Evolutionary conservation across 2,329 filamentous ascomycete species (phyloP).

Genomic region (Fusarium tricinctum): DNA sequence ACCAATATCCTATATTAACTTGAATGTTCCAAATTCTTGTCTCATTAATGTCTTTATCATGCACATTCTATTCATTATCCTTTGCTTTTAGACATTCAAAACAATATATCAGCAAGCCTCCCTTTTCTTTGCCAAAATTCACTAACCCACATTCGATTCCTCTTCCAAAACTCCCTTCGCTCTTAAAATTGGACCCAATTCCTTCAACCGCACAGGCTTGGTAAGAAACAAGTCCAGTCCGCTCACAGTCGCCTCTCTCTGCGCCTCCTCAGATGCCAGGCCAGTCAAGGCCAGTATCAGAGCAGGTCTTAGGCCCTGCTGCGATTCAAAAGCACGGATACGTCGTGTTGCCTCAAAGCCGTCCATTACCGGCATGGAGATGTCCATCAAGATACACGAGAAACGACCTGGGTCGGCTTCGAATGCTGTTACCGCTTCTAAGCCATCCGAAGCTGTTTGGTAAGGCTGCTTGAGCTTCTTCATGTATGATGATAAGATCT

Average conservation of each 20-base stretch:
- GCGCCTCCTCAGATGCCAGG: constrained; percentile 62
- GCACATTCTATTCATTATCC: neutral
- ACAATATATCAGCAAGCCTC: neutral
- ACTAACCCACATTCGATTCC: constrained; percentile 24
- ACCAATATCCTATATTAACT: neutral
- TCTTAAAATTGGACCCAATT: constrained; percentile 50
- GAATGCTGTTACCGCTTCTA: constrained; percentile 53
- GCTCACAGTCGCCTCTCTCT: constrained; percentile 66
- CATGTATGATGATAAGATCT: constrained; percentile 54
- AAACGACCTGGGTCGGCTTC: constrained; percentile 43
- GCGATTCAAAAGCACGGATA: constrained; percentile 65
- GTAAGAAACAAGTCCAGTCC: constrained; percentile 69
- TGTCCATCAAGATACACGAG: constrained; percentile 60
- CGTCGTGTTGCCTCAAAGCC: constrained; percentile 64
- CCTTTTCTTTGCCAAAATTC: too few species aligned
- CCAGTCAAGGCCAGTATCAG: constrained; percentile 68
- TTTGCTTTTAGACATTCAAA: neutral
- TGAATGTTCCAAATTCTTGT: neutral
- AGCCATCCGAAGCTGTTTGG: constrained; percentile 53
- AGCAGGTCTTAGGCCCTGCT: constrained; percentile 57
- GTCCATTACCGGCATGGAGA: constrained; percentile 71
- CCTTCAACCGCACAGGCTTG: constrained; percentile 64
- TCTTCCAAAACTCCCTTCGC: constrained; percentile 36
- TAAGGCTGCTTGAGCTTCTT: constrained; percentile 52
- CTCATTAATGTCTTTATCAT: neutral